Evolutionary conservation across 495 filamentous ascomycete species (phyloP), one percentile per base, ranked within the genome.

Genomic region (Margaritispora aquatica): DNA sequence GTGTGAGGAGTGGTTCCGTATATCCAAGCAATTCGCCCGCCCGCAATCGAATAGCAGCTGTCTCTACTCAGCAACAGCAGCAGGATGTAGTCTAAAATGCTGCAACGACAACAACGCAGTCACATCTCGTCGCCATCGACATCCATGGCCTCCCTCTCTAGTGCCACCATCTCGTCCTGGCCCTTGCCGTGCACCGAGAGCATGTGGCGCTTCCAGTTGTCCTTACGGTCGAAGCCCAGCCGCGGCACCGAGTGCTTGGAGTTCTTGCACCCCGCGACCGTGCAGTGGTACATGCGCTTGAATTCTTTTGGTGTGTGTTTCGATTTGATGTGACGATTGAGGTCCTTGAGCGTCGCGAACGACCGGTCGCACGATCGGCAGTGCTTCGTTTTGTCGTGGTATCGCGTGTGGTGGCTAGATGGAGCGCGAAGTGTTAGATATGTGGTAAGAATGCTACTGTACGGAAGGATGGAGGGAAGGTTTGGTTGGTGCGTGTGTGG

Each of bases 171-270:
- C 8, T 44, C 7, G 2, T n/a, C 7, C 10, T 44, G 3, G 8
- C 7, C 19, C 38, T 44, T 44, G 38, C 38, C 38, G 15, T 44
- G 38, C 38, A 3, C 17, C 3, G 3, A 3, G 15, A 8, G 38
- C 20, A 58, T 1, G 36, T 50, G 27, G 20, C 24, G 7, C 24
- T 65, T 41, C 53, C 34, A 55, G 23, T 55, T 55, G 23, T 55
- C 53, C 34, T 46, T 55, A 0, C 53, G 22, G 2, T n/a, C 23
- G 31, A 44, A 8, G 7, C 38, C 8, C 15, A 3, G 4, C 38
- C 38, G 4, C 38, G 38, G 38, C 11, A 44, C 19, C 38, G 38
- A 44, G 10, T 15, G 38, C 38, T 26, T 44, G 15, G 53, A 22
- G 26, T 44, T 24, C 9, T 55, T 55, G 53, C 53, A 55, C 13